Percentiles rank a stretch among this genome's conserved stretches.
phyloP scores from a whole-genome alignment of 2,329 filamentous ascomycete genomes.

The Microdochium trichocladiopsis region DNA sequence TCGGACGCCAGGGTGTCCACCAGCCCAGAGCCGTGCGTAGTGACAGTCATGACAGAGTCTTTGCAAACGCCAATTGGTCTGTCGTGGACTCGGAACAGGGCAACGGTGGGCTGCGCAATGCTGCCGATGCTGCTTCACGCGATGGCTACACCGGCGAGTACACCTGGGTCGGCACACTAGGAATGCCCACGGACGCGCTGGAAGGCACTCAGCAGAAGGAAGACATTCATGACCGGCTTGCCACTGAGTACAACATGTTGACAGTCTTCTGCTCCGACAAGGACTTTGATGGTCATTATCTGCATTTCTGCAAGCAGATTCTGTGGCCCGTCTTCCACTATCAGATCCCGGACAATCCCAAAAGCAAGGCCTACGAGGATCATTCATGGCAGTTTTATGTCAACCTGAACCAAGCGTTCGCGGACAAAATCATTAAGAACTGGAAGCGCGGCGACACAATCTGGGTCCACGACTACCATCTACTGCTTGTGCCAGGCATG shows the following conservation, averaged over 20 bases:
- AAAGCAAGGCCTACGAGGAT: slow-evolving; percentile 96
- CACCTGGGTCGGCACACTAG: slow-evolving; percentile 86
- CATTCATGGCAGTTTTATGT: slow-evolving; percentile 96
- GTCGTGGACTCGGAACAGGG: slow-evolving; percentile 83
- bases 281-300: slow-evolving; percentile 91
- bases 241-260: slow-evolving; percentile 74
- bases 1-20: slow-evolving; percentile 49
- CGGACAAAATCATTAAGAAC: slow-evolving; percentile 80
- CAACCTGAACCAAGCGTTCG: slow-evolving; percentile 87
- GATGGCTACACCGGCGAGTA: slow-evolving; percentile 65
- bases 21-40: slow-evolving; percentile 49
- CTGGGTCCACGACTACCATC: slow-evolving; percentile 94
- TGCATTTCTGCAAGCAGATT: slow-evolving; percentile 96
- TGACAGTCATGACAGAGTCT: slow-evolving; percentile 61
- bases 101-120: slow-evolving; percentile 87
- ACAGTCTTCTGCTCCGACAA: slow-evolving; percentile 83
- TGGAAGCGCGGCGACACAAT: slow-evolving; percentile 92
- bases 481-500: slow-evolving; percentile 84
- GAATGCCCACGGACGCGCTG: slow-evolving; percentile 87
- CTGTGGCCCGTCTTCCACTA: slow-evolving; percentile 98
- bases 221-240: slow-evolving; percentile 75
- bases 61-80: slow-evolving; percentile 74
- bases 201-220: slow-evolving; percentile 66
- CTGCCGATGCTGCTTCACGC: slow-evolving; percentile 69
- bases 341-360: slow-evolving; percentile 94